Evolutionary conservation across 768 basidiomycete species (phyloP).

Genomic region (Tubosaeta sp.): DNA sequence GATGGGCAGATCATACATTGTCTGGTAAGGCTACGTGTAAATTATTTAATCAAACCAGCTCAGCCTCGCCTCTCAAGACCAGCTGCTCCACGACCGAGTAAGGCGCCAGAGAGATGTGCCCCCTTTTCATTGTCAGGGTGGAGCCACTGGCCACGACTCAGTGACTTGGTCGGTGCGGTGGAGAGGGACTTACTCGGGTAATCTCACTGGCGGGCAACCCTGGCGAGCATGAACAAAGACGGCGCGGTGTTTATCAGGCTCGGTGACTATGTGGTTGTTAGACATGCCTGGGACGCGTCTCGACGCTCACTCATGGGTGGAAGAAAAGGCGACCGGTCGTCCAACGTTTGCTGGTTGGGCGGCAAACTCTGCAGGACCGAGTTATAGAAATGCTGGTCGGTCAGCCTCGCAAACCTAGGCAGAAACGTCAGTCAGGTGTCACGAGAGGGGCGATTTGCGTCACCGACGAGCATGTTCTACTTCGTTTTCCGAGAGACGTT

Average conservation of each 20-base stretch:
- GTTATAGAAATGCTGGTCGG: slow-evolving; percentile 73
- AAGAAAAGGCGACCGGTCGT: slow-evolving; percentile 67
- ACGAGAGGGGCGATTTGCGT: slow-evolving; percentile 10
- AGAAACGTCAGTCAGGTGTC: neutral
- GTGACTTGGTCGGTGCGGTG: neutral
- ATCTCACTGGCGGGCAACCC: slow-evolving; percentile 59
- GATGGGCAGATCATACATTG: slow-evolving; percentile 14
- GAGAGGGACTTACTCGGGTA: slow-evolving; percentile 58
- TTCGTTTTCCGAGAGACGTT: slow-evolving; percentile 78
- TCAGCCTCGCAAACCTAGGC: slow-evolving; percentile 66
- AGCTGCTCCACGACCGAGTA: slow-evolving; percentile 76
- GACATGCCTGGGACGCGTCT: neutral
- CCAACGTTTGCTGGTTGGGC: slow-evolving; percentile 67
- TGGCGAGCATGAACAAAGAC: slow-evolving; percentile 80
- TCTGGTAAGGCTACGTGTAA: slow-evolving; percentile 10
- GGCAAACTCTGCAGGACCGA: slow-evolving; percentile 84
- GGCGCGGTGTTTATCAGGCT: slow-evolving; percentile 70
- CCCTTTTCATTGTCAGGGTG: slow-evolving; percentile 68
- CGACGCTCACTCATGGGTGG: slow-evolving; percentile 65
- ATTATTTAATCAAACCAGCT: slow-evolving; percentile 53
- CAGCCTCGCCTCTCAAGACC: slow-evolving; percentile 65
- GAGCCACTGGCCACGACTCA: slow-evolving; percentile 51
- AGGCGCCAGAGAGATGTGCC: slow-evolving; percentile 75
- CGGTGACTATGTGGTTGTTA: slow-evolving; percentile 49
- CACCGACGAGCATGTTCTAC: slow-evolving; percentile 75